Base-by-base conservation (phyloP, 441 rosid genomes). In the Adansonia madagascariensis region DNA sequence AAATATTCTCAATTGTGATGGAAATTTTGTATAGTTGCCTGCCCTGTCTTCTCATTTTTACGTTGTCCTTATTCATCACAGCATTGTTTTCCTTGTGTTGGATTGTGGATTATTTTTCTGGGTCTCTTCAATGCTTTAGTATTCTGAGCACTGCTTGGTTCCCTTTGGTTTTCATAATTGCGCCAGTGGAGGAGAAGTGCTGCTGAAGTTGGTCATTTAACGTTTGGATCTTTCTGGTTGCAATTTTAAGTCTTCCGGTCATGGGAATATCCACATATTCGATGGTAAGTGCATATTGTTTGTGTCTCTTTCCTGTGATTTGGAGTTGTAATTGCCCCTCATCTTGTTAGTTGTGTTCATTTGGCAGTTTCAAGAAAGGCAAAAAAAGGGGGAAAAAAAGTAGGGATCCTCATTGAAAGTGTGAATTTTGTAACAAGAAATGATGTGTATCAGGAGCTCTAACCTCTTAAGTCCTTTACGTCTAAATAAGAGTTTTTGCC, bases 231-330 rank as follows among this genome's bases (percentile, higher is more conserved):
- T 24, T 69, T 24, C 12, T 7, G 12, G 20, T 69, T 69, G 44
- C 73, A 22, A 49, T 49, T 69, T 22, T 7, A 49, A 49, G 60
- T 8, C 15, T 24, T 15, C 24, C 1, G 20, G 22, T 50, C 60
- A 70, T 70, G 59, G 60, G 60, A 69, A 15, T 70, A 50, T 70
- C 59, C 44, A 27, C 22, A 70, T 3, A 27, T 70, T 70, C 46
- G 43, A 22, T 70, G 46, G 44, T 50, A 70, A 70, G 55, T 67
- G 43, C 14, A 44, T 50, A 27, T 24, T 24, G 14, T 70, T 69
- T 50, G 44, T n/a, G 11, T 50, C 14, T 27, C 18, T 22, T 49
- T 50, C 60, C 44, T 70, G 24, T 49, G 59, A 24, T 69, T 70
- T 70, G 74, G 43, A 50, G 74, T 50, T 70, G 22, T 27, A 24